A percentile compares a stretch with the other conserved stretches of the same genome.
Evolutionary conservation across 2,329 filamentous ascomycete genomes (phyloP).

Genomic region (Penicillium sp.): DNA sequence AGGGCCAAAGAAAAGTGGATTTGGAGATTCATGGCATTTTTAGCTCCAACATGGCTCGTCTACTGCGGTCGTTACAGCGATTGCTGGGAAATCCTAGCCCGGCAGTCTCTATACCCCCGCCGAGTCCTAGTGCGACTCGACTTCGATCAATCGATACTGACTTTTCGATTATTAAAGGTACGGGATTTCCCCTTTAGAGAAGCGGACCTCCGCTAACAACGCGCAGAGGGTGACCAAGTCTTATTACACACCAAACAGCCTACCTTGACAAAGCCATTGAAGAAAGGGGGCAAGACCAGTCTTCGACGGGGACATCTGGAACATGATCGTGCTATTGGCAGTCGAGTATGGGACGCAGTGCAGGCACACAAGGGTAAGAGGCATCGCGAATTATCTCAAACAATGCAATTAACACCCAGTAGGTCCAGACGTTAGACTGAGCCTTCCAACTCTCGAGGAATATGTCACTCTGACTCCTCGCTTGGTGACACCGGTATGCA

Average conservation of each 20-base stretch:
- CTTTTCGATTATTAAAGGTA: constrained; percentile 41
- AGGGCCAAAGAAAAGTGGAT: not conserved
- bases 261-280: constrained; percentile 45
- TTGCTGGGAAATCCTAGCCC: constrained; percentile 21
- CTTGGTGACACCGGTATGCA: constrained; percentile 70
- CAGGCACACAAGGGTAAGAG: constrained; percentile 51
- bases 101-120: constrained; percentile 8
- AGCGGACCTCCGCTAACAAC: constrained; percentile 6
- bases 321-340: constrained; percentile 64
- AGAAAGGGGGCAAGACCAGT: constrained; percentile 35
- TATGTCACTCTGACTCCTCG: constrained; percentile 69
- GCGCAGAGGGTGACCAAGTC: constrained; percentile 46
- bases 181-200: not conserved
- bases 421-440: constrained; percentile 56
- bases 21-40: constrained; percentile 11
- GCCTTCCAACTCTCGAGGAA: constrained; percentile 68
- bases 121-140: constrained; percentile 19
- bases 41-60: constrained; percentile 33
- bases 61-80: constrained; percentile 34
- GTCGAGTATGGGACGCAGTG: constrained; percentile 59
- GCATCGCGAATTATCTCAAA: not conserved
- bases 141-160: constrained; percentile 36
- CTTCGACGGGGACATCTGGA: constrained; percentile 38
- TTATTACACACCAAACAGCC: constrained; percentile 40
- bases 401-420: constrained; percentile 2